Evolutionary conservation across 2,329 filamentous ascomycete species (phyloP).

Genomic region (Penicillium frequentans): DNA sequence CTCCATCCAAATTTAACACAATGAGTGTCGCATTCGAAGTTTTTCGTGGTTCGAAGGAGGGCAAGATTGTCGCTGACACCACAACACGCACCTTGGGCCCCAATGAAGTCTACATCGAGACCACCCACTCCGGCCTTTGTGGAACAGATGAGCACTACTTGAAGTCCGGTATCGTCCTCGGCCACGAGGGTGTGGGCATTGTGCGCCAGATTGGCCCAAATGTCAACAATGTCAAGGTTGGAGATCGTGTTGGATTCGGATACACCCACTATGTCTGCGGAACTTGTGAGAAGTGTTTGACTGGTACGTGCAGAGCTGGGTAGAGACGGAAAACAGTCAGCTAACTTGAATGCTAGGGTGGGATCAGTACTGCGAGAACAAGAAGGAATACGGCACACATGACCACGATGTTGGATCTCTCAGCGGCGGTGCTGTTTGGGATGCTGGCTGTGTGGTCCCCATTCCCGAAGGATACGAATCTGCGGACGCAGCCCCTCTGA

Average conservation of each 20-base stretch:
- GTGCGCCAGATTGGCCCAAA: constrained; percentile 50
- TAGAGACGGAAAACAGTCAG: background rate
- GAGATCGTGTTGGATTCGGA: constrained; percentile 39
- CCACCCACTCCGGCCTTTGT: constrained; percentile 29
- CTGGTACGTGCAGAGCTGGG: constrained; percentile 14
- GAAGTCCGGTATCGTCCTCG: constrained; percentile 37
- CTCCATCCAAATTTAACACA: background rate
- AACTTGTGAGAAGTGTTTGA: constrained; percentile 35
- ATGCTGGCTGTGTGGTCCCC: constrained; percentile 38
- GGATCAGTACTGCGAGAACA: constrained; percentile 35
- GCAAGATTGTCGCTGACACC: constrained; percentile 25
- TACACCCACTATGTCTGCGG: constrained; percentile 36
- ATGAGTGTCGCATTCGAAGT: constrained; percentile 30
- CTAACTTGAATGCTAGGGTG: constrained; percentile 17
- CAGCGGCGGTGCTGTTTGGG: constrained; percentile 33
- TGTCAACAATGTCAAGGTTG: constrained; percentile 49
- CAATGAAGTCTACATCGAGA: constrained; percentile 28
- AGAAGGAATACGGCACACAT: constrained; percentile 31
- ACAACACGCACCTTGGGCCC: constrained; percentile 22
- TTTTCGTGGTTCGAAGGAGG: constrained; percentile 27
- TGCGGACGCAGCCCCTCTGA: constrained; percentile 33
- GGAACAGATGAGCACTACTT: constrained; percentile 28
- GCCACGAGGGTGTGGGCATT: constrained; percentile 57
- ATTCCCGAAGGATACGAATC: constrained; percentile 34
- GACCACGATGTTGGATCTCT: constrained; percentile 37